Percentiles rank a stretch among this genome's conserved stretches.
Conservation (phyloP, 345 rosid species). For the Clarkia xantiana region DNA sequence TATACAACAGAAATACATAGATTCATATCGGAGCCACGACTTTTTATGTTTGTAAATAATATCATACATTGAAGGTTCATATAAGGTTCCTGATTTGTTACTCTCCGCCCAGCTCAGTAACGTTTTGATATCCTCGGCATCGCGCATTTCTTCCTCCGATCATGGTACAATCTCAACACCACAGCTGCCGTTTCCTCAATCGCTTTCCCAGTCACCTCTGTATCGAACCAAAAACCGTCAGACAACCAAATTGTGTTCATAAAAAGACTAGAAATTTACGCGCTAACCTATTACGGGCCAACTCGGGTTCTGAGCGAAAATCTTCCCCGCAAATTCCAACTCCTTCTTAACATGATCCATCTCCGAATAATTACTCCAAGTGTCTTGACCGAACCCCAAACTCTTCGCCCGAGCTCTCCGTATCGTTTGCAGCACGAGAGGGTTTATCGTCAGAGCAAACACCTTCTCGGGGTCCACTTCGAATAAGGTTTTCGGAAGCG, state of each 20-base stretch:
- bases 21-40: no score
- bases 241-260: background rate
- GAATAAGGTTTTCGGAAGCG: constrained; percentile 50
- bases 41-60: no score
- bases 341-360: constrained; percentile 56
- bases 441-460: constrained; percentile 66
- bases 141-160: constrained; percentile 42
- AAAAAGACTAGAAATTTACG: background rate
- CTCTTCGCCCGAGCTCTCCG: constrained; percentile 60
- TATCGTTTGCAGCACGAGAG: constrained; percentile 54
- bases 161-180: constrained; percentile 58
- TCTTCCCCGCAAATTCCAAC: constrained; percentile 46
- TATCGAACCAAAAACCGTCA: constrained; percentile 11
- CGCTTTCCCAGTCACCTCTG: constrained; percentile 91
- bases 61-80: no score
- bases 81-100: no score
- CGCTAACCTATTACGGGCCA: constrained; percentile 78
- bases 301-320: constrained; percentile 57
- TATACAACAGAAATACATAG: no score
- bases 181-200: constrained; percentile 87
- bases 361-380: constrained; percentile 56
- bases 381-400: constrained; percentile 43
- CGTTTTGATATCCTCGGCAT: constrained; percentile 75
- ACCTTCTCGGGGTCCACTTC: constrained; percentile 53
- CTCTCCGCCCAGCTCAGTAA: no score